phyloP scores from a whole-genome alignment of 2,329 filamentous ascomycete species.

The Fusarium fujikuroi region DNA sequence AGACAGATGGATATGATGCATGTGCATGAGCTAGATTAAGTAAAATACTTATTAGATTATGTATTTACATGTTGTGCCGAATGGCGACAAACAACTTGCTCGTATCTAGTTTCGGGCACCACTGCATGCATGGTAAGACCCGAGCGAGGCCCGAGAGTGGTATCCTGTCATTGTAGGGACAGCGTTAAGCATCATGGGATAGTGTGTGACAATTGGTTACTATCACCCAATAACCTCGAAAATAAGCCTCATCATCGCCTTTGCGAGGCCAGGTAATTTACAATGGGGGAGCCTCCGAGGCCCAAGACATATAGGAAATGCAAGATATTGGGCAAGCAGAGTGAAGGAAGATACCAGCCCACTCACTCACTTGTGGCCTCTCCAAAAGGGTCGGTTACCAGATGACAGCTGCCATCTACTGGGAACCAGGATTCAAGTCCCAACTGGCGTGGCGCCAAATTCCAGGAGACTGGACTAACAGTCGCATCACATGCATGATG shows the following conservation, averaged over 20 bases:
- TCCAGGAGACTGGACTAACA: conserved; percentile 18
- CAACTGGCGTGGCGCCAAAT: conserved; percentile 14
- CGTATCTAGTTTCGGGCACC: neutral
- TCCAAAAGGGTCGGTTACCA: neutral
- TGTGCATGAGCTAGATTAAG: conserved; percentile 3
- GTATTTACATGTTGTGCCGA: neutral
- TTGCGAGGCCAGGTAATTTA: neutral
- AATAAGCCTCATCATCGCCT: neutral
- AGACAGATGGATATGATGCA: neutral
- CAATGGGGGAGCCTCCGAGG: neutral
- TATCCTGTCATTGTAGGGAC: neutral
- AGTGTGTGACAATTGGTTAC: neutral
- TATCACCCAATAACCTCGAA: neutral
- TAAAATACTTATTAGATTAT: neutral
- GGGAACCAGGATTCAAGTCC: neutral
- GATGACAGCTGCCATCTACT: conserved; percentile 1
- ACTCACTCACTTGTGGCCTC: neutral
- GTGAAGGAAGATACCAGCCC: neutral
- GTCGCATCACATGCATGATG: conserved; percentile 30
- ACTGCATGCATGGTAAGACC: conserved; percentile 9
- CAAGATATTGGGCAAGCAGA: neutral
- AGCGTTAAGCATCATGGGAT: neutral
- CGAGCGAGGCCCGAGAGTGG: neutral
- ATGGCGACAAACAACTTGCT: neutral
- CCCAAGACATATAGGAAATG: neutral